Percentiles rank a stretch among this genome's conserved stretches.
Evolutionary conservation across 179 eudicot genomes (phyloP).

Genomic region (Patellifolia procumbens): DNA sequence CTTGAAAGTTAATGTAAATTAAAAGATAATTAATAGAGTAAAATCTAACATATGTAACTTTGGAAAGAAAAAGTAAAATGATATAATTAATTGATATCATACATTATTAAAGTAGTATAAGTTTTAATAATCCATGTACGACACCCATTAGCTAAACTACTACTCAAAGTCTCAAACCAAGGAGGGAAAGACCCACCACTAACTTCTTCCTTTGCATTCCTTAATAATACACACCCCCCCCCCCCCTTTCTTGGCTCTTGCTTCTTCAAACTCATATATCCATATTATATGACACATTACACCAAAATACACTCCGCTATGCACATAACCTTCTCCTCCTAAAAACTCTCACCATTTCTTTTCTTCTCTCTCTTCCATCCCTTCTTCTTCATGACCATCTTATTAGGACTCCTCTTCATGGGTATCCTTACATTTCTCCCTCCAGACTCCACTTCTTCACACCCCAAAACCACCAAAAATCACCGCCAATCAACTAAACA

Average conservation of each 20-base stretch:
- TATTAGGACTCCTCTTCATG: conserved; percentile 29
- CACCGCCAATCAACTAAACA: conserved; percentile 13
- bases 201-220: neutral
- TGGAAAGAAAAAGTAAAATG: too few relatives aligned
- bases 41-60: too few relatives aligned
- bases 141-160: conserved; percentile 6
- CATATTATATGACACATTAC: neutral
- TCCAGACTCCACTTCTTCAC: neutral
- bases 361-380: neutral
- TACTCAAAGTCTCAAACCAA: conserved; percentile 12
- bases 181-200: conserved; percentile 19
- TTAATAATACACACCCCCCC: neutral
- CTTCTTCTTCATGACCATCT: neutral
- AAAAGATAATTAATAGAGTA: too few relatives aligned
- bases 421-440: conserved; percentile 38
- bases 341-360: conserved; percentile 6
- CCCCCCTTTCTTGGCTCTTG: neutral
- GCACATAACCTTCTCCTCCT: conserved; percentile 26
- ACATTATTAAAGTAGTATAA: too few relatives aligned
- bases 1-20: too few relatives aligned
- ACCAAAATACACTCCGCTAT: conserved; percentile 11
- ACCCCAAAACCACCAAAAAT: conserved; percentile 14
- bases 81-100: too few relatives aligned
- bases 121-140: neutral
- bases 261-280: too few relatives aligned